Base-by-base conservation (phyloP, 805 yeast genomes). In the Teunomyces funiuensis region DNA sequence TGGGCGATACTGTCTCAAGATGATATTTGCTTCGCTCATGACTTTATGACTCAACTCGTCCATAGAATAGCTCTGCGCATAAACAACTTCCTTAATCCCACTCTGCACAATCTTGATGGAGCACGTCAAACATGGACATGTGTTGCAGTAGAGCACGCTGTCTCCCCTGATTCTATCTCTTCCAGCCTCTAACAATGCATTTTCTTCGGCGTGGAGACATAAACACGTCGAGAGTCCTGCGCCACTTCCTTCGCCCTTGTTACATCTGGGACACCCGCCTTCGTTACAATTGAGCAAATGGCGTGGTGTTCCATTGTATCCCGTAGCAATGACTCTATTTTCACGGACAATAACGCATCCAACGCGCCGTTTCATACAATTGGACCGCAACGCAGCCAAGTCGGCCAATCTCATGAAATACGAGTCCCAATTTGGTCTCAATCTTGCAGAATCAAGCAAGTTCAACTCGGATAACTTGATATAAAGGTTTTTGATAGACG, bases 121-220 rank as follows among this genome's bases (percentile, higher is more conserved):
- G 59, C 99, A 93, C 0, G 99, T 93, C 44, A 93, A 69, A 59
- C 99, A 93, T 0, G 99, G 99, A 55, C 99, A 87, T 0, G 99
- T 93, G 61, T 93, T 93, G 65, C 99, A 93, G 60, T 93, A 93
- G 43, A 89, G 63, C 0, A 80, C 81, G 6, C 87, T 82, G 15
- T 52, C 56, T 8, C 63, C 64, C 6, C 64, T 62, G 8, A 88
- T 76, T 42, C 98, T 69, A 50, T 86, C 96, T 48, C 97, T 73
- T 1, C 99, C 99, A 6, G 97, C 88, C 60, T 93, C 99, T 38
- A 93, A 63, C 28, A 93, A 68, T 0, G 99, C 98, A 60, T 93
- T 93, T 53, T 93, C 99, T 60, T 93, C 99, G 0, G 98, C 99
- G 61, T 93, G 99, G 25, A 93, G 65, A 61, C 99, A 93, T 37